Base-by-base conservation (phyloP, 371 early-diverging fungal species). In the Mucor plumbeus region DNA sequence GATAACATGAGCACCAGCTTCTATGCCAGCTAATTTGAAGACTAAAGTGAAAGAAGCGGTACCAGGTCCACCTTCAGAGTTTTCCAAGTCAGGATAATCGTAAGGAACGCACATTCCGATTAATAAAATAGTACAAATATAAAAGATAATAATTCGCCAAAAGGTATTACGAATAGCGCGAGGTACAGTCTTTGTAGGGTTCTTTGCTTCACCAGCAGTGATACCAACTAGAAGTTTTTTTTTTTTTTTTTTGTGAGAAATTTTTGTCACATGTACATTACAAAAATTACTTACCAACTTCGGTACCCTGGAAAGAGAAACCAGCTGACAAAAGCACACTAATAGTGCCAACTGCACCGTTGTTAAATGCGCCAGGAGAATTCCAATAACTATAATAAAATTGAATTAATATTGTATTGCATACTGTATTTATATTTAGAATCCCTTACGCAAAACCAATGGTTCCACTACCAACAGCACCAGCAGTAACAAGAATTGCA, bases 291-390 rank as follows among this genome's bases (percentile, higher is more conserved):
- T 60, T 80, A 77, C 78, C 82, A 65, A 91, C 74, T 75, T 90
- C 93, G 1, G 93, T 92, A 26, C 94, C 96, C 48, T 94, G 93
- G 84, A 92, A 94, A 41, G 91, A 86, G 70, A 91, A 95, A 65
- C 92, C 94, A 26, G 90, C 91, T 60, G 90, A 74, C 57, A 93
- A 71, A 69, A 92, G 85, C 26, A 91, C 87, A 69, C 88, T 83
- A 54, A 93, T 72, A 35, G 90, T 78, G 15, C 91, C 92, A 34
- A 91, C 74, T 36, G 85, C 91, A 58, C 90, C 89, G 58, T 89
- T 87, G 69, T 90, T 90, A 50, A 94, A 93, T 6, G 93, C 94
- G 19, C 92, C 95, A 5, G 84, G 85, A 59, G 83, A 71, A 11
- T 74, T 73, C 93, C 93, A 95, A 72, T 93, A 89, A 2, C 77